These are phyloP conservation scores for Plasmodium malariae DNA, from an alignment of 169 alveolate genomes.

Conservation along the genomic window DNA sequence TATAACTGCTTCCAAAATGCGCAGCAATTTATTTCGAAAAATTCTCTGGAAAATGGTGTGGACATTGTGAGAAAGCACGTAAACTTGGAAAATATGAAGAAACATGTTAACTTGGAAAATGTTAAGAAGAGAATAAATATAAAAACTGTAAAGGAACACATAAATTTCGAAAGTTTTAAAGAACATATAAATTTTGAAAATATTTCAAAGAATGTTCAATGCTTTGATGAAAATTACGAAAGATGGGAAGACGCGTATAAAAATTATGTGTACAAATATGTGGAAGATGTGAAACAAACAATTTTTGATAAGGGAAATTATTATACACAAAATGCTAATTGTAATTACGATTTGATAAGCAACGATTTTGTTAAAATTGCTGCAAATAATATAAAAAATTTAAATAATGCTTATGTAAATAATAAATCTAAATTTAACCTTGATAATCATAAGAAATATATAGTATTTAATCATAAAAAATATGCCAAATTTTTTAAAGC, in stretches of 20 bases:
- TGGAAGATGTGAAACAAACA: slow-evolving; percentile 5
- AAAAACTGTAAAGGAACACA: not conserved
- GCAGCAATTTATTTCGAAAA: not conserved
- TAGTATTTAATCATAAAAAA: slow-evolving; percentile 38
- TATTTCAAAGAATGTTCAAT: slow-evolving; percentile 6
- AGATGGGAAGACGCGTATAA: slow-evolving; percentile 27
- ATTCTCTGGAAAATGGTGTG: not conserved
- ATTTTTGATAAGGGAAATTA: not conserved
- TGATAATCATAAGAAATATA: slow-evolving; percentile 15
- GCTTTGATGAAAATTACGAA: slow-evolving; percentile 36
- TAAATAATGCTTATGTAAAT: not conserved
- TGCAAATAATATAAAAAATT: slow-evolving; percentile 1
- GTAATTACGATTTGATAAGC: slow-evolving; percentile 12
- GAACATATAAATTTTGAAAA: slow-evolving; percentile 4
- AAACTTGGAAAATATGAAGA: slow-evolving; percentile 7
- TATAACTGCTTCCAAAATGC: slow-evolving; percentile 17
- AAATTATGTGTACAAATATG: slow-evolving; percentile 22
- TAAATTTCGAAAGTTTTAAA: not conserved
- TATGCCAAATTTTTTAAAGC: not conserved
- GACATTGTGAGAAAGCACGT: not conserved
- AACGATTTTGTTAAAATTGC: slow-evolving; percentile 2
- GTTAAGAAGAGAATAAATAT: not conserved
- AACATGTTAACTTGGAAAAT: slow-evolving; percentile 21
- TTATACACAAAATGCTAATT: not conserved
- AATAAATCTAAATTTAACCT: not conserved